Evolutionary conservation across 2,329 filamentous ascomycete species (phyloP).

Genomic region (Pezicula radicicola): DNA sequence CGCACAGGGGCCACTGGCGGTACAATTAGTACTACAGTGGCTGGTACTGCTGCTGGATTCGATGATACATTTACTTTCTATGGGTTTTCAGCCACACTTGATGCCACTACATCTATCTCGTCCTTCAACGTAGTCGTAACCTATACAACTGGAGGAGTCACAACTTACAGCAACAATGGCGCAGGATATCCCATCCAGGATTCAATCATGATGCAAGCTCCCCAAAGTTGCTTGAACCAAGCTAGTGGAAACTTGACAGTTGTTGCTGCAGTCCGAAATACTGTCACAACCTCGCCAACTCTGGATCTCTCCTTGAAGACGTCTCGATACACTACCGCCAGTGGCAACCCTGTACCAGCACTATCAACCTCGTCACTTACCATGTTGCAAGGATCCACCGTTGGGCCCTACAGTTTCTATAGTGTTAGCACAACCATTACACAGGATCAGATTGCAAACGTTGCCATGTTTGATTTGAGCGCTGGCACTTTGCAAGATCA

Average conservation of each 20-base stretch:
- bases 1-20: slow-evolving; percentile 46
- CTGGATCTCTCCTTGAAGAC: slow-evolving; percentile 19
- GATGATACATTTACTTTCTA: slow-evolving; percentile 54
- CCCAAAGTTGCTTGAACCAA: slow-evolving; percentile 50
- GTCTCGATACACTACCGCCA: slow-evolving; percentile 6
- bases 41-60: slow-evolving; percentile 50
- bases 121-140: slow-evolving; percentile 54
- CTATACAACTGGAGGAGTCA: slow-evolving; percentile 41
- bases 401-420: slow-evolving; percentile 22
- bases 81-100: slow-evolving; percentile 39
- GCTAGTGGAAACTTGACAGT: slow-evolving; percentile 20
- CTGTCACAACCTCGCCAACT: slow-evolving; percentile 8
- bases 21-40: slow-evolving; percentile 41
- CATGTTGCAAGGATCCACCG: slow-evolving; percentile 17
- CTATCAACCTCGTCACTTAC: slow-evolving; percentile 12
- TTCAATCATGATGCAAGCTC: slow-evolving; percentile 49
- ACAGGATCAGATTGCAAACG: slow-evolving; percentile 6
- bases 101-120: slow-evolving; percentile 57
- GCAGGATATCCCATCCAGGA: slow-evolving; percentile 52
- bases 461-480: slow-evolving; percentile 21
- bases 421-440: slow-evolving; percentile 15
- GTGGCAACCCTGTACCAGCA: slow-evolving; percentile 16
- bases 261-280: slow-evolving; percentile 21
- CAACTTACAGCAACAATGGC: slow-evolving; percentile 55
- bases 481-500: slow-evolving; percentile 34